Percentiles rank a stretch among this genome's conserved stretches.
These are phyloP conservation scores for Arthonia radiata DNA, from an alignment of 495 filamentous ascomycete species.

Conservation along the genomic window DNA sequence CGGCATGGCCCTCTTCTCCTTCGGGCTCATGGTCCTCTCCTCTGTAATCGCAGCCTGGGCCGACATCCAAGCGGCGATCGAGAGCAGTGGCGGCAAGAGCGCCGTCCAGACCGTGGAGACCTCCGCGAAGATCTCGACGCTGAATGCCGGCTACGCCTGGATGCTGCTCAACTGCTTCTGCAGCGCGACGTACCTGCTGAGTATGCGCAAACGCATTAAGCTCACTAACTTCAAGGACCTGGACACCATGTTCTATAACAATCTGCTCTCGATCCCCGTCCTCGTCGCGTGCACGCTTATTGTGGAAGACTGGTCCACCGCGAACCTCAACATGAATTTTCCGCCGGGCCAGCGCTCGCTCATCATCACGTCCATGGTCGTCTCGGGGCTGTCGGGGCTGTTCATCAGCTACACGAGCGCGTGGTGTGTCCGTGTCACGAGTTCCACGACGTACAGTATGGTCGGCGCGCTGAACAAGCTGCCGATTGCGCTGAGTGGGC, in stretches of 20 bases:
- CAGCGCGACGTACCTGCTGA: conserved; percentile 68
- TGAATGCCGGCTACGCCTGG: conserved; percentile 95
- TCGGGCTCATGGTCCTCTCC: conserved; percentile 91
- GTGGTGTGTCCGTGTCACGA: conserved; percentile 94
- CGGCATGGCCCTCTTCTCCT: conserved; percentile 70
- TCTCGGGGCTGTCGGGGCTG: conserved; percentile 79
- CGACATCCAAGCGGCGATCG: conserved; percentile 73
- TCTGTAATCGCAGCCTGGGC: conserved; percentile 94
- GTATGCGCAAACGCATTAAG: conserved; percentile 97
- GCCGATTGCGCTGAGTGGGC: conserved; percentile 68
- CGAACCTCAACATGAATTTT: conserved; percentile 74
- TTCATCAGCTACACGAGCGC: conserved; percentile 98
- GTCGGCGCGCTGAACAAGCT: conserved; percentile 96
- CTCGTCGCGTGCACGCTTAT: conserved; percentile 60
- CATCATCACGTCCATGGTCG: conserved; percentile 67
- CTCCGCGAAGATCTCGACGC: conserved; percentile 52
- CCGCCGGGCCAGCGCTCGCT: conserved; percentile 47
- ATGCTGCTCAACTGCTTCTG: conserved; percentile 96
- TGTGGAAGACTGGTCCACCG: conserved; percentile 73
- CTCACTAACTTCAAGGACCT: conserved; percentile 99
- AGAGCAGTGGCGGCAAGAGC: conserved; percentile 20
- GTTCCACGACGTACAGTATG: conserved; percentile 94
- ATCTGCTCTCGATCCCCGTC: conserved; percentile 87
- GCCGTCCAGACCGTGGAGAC: conserved; percentile 28
- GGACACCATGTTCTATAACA: conserved; percentile 99